Percentiles rank a stretch among this genome's conserved stretches.
phyloP scores from a whole-genome alignment of 768 basidiomycete species.

The Hypholoma sublateritium region DNA sequence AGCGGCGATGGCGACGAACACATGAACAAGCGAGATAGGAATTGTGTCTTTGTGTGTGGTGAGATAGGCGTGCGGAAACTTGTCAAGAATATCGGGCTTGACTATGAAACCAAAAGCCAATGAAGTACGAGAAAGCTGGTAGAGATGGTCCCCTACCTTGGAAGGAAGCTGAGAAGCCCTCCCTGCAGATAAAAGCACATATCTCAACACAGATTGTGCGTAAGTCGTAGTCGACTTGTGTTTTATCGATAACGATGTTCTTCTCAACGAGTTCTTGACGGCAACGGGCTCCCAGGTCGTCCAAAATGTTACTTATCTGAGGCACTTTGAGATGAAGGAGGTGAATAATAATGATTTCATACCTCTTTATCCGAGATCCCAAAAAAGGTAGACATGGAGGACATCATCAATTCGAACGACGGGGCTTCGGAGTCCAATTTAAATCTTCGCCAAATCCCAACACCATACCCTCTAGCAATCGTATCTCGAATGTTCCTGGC shows the following conservation, averaged over 20 bases:
- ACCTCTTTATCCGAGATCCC: slow-evolving; percentile 44
- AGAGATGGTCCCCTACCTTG: slow-evolving; percentile 30
- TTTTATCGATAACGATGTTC: slow-evolving; percentile 26
- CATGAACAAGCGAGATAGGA: slow-evolving; percentile 59
- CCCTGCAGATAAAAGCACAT: slow-evolving; percentile 48
- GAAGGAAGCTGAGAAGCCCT: slow-evolving; percentile 43
- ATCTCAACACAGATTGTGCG: slow-evolving; percentile 39
- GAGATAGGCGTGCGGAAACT: slow-evolving; percentile 62
- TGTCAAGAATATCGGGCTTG: slow-evolving; percentile 38
- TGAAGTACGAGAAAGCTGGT: neutral
- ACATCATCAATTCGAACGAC: slow-evolving; percentile 45
- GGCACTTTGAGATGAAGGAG: neutral
- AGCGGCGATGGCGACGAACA: slow-evolving; percentile 54
- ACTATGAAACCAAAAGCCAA: neutral
- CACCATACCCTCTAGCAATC: slow-evolving; percentile 42
- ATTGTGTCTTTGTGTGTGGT: slow-evolving; percentile 47
- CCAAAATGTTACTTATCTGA: slow-evolving; percentile 42
- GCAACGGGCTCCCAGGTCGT: slow-evolving; percentile 40
- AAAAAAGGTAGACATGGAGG: slow-evolving; percentile 54
- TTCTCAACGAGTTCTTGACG: slow-evolving; percentile 32
- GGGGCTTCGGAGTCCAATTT: slow-evolving; percentile 12
- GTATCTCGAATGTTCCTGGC: slow-evolving; percentile 41
- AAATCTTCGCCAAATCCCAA: slow-evolving; percentile 36
- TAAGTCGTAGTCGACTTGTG: slow-evolving; percentile 31
- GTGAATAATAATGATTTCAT: slow-evolving; percentile 8